Conservation (phyloP, 768 basidiomycete species). For the Filobasidium wieringae region DNA sequence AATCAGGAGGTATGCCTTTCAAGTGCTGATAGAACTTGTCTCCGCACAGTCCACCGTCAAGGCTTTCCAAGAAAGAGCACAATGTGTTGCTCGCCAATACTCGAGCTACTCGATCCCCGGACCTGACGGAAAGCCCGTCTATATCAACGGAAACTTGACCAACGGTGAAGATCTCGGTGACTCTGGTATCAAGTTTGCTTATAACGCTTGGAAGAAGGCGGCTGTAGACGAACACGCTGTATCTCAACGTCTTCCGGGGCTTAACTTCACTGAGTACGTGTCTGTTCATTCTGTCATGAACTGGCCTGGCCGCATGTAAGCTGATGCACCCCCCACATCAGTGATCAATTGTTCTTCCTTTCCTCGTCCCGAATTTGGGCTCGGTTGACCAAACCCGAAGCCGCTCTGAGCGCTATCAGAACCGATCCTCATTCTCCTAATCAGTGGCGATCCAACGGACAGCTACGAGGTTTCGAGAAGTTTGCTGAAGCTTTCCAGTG, state of each 20-base stretch:
- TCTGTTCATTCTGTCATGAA: neutral
- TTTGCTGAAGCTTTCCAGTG: slow-evolving; percentile 83
- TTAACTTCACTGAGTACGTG: slow-evolving; percentile 40
- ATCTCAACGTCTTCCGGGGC: slow-evolving; percentile 58
- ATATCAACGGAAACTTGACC: slow-evolving; percentile 62
- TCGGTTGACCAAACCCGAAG: slow-evolving; percentile 61
- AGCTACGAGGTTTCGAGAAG: slow-evolving; percentile 71
- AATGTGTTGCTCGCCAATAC: slow-evolving; percentile 85
- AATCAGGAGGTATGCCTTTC: too few species aligned
- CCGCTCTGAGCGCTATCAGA: slow-evolving; percentile 61
- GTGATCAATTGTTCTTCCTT: slow-evolving; percentile 90
- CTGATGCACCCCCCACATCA: slow-evolving; percentile 24
- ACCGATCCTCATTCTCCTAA: slow-evolving; percentile 82
- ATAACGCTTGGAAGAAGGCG: slow-evolving; percentile 80
- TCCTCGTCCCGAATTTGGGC: slow-evolving; percentile 83
- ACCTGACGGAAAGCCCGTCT: slow-evolving; percentile 66
- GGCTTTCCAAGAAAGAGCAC: slow-evolving; percentile 67
- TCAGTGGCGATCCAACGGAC: slow-evolving; percentile 70
- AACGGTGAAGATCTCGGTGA: slow-evolving; percentile 38
- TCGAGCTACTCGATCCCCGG: slow-evolving; percentile 77
- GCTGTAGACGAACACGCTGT: slow-evolving; percentile 48
- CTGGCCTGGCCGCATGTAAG: neutral
- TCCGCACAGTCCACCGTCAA: slow-evolving; percentile 51
- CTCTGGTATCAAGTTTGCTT: slow-evolving; percentile 47
- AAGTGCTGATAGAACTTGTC: neutral